These are phyloP conservation scores for Royoungia palumana DNA, from an alignment of 768 basidiomycete species.

Conservation along the genomic window DNA sequence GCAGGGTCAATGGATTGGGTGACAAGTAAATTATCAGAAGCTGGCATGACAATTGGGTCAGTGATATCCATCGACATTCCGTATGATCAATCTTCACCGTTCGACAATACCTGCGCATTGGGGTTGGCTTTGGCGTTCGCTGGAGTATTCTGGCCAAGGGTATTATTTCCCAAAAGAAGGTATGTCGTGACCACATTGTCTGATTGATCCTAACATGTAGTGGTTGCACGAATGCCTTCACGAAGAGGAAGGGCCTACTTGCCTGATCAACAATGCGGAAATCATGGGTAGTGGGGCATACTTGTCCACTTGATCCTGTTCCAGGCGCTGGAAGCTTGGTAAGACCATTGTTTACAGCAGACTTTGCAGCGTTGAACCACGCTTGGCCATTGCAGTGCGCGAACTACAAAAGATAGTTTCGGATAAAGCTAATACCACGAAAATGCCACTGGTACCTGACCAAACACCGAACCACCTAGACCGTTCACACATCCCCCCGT, in stretches of 20 bases:
- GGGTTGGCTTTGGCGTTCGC: constrained; percentile 24
- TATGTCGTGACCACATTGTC: constrained; percentile 29
- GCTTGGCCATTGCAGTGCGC: constrained; percentile 24
- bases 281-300: constrained; percentile 26
- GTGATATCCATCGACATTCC: not conserved
- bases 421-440: not conserved
- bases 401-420: constrained; percentile 11
- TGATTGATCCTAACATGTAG: constrained; percentile 23
- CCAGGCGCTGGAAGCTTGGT: constrained; percentile 21
- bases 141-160: constrained; percentile 27
- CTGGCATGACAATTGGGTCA: constrained; percentile 2
- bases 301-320: constrained; percentile 16
- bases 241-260: not conserved
- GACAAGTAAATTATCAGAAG: constrained; percentile 26
- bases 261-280: constrained; percentile 29
- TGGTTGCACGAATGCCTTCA: not conserved
- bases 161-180: constrained; percentile 21
- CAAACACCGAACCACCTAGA: constrained; percentile 19
- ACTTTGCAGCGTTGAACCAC: constrained; percentile 22
- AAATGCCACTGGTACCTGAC: constrained; percentile 15
- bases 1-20: constrained; percentile 26
- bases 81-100: constrained; percentile 11
- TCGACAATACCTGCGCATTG: constrained; percentile 19
- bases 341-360: constrained; percentile 20
- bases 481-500: constrained; percentile 25